Conservation (phyloP, 2,329 filamentous ascomycete genomes). For the Blumeriella jaapii region DNA sequence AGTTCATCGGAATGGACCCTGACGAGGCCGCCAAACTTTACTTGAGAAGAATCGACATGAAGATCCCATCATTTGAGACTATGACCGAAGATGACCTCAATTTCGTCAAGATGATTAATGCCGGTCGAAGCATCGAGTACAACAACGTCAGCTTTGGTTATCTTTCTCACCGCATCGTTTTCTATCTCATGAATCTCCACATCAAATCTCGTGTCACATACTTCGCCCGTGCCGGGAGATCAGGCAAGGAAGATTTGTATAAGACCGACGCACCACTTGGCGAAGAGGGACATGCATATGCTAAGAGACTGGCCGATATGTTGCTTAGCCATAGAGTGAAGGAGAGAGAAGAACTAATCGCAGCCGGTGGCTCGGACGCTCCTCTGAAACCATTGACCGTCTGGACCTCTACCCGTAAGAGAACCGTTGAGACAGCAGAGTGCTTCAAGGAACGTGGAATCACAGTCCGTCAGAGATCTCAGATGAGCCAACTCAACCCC, state of each 20-base stretch:
- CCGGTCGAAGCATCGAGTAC: conserved; percentile 82
- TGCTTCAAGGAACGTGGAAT: conserved; percentile 70
- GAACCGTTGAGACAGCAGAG: conserved; percentile 83
- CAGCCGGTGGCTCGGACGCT: conserved; percentile 53
- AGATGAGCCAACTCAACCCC: conserved; percentile 95
- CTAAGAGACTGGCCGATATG: conserved; percentile 74
- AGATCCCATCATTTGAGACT: conserved; percentile 92
- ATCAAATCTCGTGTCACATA: conserved; percentile 93
- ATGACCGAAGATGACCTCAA: conserved; percentile 93
- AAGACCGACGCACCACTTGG: conserved; percentile 82
- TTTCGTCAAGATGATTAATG: conserved; percentile 99
- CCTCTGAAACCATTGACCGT: conserved; percentile 73
- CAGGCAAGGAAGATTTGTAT: conserved; percentile 81
- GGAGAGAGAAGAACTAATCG: conserved; percentile 59
- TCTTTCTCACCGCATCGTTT: conserved; percentile 91
- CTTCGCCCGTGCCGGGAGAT: conserved; percentile 79
- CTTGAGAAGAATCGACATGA: conserved; percentile 75
- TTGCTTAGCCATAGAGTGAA: conserved; percentile 73
- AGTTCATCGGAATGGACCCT: conserved; percentile 85
- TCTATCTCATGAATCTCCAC: conserved; percentile 94
- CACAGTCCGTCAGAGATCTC: conserved; percentile 80
- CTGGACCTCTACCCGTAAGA: conserved; percentile 87
- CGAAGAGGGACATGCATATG: conserved; percentile 68
- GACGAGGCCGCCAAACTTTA: conserved; percentile 91
- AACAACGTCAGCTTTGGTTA: conserved; percentile 98